Conservation (phyloP, 805 yeast genomes). For the Schwanniomyces polymorphus region DNA sequence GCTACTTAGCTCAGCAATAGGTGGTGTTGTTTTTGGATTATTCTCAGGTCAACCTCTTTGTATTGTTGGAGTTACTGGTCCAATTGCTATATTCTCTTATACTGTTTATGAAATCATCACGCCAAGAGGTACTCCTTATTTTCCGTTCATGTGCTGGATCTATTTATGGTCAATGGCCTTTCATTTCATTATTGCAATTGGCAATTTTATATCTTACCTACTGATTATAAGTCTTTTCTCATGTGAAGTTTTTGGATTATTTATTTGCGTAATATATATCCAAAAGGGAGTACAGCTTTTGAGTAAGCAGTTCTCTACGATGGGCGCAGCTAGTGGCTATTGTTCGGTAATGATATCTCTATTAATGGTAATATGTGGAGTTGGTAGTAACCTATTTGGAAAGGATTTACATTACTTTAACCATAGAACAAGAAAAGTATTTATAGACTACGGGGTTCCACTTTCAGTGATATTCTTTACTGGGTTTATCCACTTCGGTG, state of each 20-base stretch:
- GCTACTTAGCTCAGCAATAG: constrained; percentile 78
- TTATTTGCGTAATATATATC: constrained; percentile 82
- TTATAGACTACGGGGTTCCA: constrained; percentile 88
- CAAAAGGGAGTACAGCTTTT: constrained; percentile 89
- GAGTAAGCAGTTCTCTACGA: constrained; percentile 58
- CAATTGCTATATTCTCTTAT: constrained; percentile 86
- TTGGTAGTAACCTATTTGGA: constrained; percentile 60
- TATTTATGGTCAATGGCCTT: constrained; percentile 87
- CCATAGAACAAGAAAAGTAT: constrained; percentile 60
- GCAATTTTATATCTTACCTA: constrained; percentile 66
- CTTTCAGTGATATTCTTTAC: constrained; percentile 83
- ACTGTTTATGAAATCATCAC: constrained; percentile 76
- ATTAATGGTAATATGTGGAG: constrained; percentile 75
- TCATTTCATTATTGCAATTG: constrained; percentile 70
- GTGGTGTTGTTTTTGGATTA: constrained; percentile 84
- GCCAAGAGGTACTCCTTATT: constrained; percentile 58
- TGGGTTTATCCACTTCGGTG: constrained; percentile 92
- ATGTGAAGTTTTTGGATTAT: constrained; percentile 91
- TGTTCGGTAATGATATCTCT: constrained; percentile 74
- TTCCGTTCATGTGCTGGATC: constrained; percentile 95
- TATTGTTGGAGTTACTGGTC: constrained; percentile 97
- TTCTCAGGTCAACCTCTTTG: constrained; percentile 90
- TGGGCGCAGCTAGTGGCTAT: constrained; percentile 53
- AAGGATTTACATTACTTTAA: constrained; percentile 59
- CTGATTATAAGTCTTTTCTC: constrained; percentile 76